Conservation (phyloP, 257 asterid genomes). For the Nicotiana noctiflora region DNA sequence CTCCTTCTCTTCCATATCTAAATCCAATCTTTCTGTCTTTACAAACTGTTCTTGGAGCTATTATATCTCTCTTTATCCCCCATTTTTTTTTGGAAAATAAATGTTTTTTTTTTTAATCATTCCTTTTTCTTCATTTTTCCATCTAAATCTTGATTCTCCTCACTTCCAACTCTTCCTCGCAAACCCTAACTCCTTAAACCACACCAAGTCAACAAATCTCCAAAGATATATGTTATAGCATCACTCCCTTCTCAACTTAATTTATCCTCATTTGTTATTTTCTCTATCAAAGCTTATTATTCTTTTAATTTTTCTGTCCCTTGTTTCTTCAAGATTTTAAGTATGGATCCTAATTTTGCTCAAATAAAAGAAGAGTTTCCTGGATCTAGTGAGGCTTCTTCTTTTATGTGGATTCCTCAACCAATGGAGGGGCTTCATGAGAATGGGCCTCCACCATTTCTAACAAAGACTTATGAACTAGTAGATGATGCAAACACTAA, state of each 20-base stretch:
- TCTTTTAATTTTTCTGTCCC: background rate
- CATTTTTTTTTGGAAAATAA: background rate
- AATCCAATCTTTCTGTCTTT: background rate
- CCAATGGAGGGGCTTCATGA: constrained; percentile 53
- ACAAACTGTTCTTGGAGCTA: background rate
- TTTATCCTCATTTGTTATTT: background rate
- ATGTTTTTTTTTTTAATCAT: background rate
- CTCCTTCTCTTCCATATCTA: background rate
- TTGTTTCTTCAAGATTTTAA: background rate
- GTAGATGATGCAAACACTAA: constrained; percentile 60
- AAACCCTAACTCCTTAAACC: constrained; percentile 1
- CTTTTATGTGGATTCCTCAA: constrained; percentile 25
- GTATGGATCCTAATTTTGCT: constrained; percentile 25
- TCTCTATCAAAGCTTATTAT: background rate
- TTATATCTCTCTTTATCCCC: background rate
- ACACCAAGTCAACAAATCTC: background rate
- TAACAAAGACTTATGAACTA: constrained; percentile 66
- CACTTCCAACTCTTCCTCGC: background rate
- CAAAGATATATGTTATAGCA: background rate
- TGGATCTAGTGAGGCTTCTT: constrained; percentile 14
- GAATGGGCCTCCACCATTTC: constrained; percentile 57
- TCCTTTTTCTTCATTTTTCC: background rate
- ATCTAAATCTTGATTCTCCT: constrained; percentile 1
- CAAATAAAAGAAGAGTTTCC: constrained; percentile 24
- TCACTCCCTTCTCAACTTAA: background rate